phyloP scores from a whole-genome alignment of 768 basidiomycete species.

The Phanerochaete carnosa region DNA sequence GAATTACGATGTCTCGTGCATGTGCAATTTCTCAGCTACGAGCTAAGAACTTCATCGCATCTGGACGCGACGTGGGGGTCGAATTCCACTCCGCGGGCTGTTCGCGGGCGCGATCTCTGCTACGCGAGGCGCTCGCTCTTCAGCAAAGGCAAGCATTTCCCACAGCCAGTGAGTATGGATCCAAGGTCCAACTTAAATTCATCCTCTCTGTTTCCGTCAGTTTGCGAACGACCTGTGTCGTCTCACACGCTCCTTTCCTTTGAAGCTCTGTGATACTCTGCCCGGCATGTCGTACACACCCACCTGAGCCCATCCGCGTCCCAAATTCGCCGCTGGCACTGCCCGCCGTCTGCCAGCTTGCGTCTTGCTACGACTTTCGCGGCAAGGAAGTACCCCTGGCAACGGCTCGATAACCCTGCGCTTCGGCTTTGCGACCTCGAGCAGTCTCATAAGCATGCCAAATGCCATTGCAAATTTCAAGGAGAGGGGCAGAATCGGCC shows the following conservation, averaged over 20 bases:
- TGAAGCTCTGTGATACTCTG: no score
- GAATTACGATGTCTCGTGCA: no score
- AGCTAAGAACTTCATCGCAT: no score
- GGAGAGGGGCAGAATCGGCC: slow-evolving; percentile 81
- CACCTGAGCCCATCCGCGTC: slow-evolving; percentile 19
- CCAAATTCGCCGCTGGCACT: slow-evolving; percentile 19
- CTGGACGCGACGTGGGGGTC: no score
- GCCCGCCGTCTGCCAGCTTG: slow-evolving; percentile 35
- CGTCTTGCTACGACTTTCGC: slow-evolving; percentile 51
- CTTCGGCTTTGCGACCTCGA: slow-evolving; percentile 75
- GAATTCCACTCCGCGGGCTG: no score
- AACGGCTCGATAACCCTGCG: slow-evolving; percentile 82
- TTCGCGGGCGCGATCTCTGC: no score
- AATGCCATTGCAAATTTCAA: slow-evolving; percentile 86
- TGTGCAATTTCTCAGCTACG: no score
- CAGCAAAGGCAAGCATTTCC: not conserved
- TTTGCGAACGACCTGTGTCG: no score
- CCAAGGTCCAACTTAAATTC: not conserved
- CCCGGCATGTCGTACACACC: not conserved
- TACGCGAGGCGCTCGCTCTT: no score
- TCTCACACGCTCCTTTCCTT: not conserved
- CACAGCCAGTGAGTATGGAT: not conserved
- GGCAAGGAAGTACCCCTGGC: slow-evolving; percentile 67
- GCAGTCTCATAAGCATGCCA: slow-evolving; percentile 52
- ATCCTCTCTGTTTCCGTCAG: no score